A percentile compares a stretch with the other conserved stretches of the same genome.
Evolutionary conservation across 257 asterid genomes (phyloP).

Genomic region (Ilex asprella): DNA sequence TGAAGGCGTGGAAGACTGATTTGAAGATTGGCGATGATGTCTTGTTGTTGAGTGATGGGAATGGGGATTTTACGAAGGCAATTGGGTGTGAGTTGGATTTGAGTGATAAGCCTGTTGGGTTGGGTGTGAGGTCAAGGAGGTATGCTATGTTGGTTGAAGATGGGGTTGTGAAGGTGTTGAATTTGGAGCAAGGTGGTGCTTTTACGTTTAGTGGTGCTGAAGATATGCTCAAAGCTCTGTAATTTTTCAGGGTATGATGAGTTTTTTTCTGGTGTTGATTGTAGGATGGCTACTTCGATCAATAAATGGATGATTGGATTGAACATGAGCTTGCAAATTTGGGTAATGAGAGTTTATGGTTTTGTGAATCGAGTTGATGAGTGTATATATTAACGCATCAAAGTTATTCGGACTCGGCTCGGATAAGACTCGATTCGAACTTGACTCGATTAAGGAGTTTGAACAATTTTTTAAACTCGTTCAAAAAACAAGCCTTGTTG

Average conservation of each 20-base stretch:
- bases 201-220: slow-evolving; percentile 97
- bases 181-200: slow-evolving; percentile 97
- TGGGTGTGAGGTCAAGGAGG: slow-evolving; percentile 91
- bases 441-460: no score
- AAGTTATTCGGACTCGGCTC: no score
- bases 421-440: no score
- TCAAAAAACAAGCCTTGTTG: no score
- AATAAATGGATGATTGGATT: no score
- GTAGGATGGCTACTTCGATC: no score
- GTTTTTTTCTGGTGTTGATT: background rate
- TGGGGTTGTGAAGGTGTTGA: slow-evolving; percentile 77
- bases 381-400: no score
- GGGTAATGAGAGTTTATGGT: no score
- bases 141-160: slow-evolving; percentile 79
- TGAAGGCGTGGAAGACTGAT: slow-evolving; percentile 95
- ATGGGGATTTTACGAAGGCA: slow-evolving; percentile 69
- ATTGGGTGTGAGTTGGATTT: slow-evolving; percentile 89
- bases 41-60: slow-evolving; percentile 84
- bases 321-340: no score
- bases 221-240: slow-evolving; percentile 73
- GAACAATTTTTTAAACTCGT: no score
- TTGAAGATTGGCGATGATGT: slow-evolving; percentile 59
- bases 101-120: slow-evolving; percentile 87
- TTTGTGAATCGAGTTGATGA: no score
- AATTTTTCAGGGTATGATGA: slow-evolving; percentile 18